Evolutionary conservation across 306 rosid genomes (phyloP).

Genomic region (Ochetophila trinervis): DNA sequence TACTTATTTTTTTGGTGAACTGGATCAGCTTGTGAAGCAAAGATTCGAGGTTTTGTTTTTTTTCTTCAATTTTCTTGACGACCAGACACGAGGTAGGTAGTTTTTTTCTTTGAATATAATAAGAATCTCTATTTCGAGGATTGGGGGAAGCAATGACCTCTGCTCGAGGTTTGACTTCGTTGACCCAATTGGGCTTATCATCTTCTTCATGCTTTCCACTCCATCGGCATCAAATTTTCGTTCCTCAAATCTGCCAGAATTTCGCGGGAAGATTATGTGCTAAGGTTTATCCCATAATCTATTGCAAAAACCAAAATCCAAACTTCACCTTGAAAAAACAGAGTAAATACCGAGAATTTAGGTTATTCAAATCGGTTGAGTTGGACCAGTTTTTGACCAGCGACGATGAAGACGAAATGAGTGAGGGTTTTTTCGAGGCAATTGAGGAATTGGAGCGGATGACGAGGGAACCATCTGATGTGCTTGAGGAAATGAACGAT

Average conservation of each 20-base stretch:
- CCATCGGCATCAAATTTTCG: conserved; percentile 27
- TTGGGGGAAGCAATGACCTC: conserved; percentile 44
- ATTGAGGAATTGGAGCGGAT: conserved; percentile 90
- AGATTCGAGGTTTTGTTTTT: conserved; percentile 19
- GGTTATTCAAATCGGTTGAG: conserved; percentile 61
- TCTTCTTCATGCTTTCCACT: conserved; percentile 39
- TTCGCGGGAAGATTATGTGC: conserved; percentile 30
- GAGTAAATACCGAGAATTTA: conserved; percentile 41
- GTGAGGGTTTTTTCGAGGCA: conserved; percentile 90
- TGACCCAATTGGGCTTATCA: conserved; percentile 35
- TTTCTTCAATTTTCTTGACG: conserved; percentile 9
- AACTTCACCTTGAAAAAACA: conserved; percentile 26
- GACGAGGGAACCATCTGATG: conserved; percentile 95
- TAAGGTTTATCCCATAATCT: conserved; percentile 31
- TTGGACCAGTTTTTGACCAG: conserved; percentile 83
- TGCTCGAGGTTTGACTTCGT: conserved; percentile 48
- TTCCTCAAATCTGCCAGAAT: conserved; percentile 21
- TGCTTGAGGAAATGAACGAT: conserved; percentile 90
- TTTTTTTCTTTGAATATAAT: conserved; percentile 2
- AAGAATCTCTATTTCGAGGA: not conserved
- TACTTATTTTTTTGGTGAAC: conserved; percentile 14
- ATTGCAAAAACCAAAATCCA: conserved; percentile 27
- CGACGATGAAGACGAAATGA: conserved; percentile 80
- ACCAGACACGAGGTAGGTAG: conserved; percentile 4
- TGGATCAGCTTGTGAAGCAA: conserved; percentile 18